These are phyloP conservation scores for Colletotrichum eremochloae DNA, from an alignment of 2,329 filamentous ascomycete genomes.

Conservation along the genomic window DNA sequence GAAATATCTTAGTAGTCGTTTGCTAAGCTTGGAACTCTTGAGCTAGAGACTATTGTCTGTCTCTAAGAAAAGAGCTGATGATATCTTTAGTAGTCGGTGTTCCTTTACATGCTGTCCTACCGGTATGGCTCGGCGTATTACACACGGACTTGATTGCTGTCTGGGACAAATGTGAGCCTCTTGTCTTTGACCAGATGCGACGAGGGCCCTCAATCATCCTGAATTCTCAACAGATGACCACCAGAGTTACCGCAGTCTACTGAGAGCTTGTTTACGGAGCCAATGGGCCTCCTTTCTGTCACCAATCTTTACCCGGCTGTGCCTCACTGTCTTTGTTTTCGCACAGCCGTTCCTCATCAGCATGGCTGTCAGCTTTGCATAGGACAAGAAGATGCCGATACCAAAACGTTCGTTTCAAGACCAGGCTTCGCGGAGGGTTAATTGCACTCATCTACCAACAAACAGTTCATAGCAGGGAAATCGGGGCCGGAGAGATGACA, in stretches of 20 bases:
- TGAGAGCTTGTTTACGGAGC: constrained; percentile 36
- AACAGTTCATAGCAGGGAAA: constrained; percentile 43
- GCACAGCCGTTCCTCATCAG: constrained; percentile 50
- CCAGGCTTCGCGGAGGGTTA: constrained; percentile 45
- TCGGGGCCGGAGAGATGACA: constrained; percentile 46
- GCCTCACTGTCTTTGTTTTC: constrained; percentile 48
- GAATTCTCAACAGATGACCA: constrained; percentile 40
- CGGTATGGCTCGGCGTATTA: too few relatives aligned
- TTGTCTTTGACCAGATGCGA: too few relatives aligned
- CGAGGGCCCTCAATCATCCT: not conserved
- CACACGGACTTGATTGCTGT: not conserved
- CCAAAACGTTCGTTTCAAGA: constrained; percentile 45
- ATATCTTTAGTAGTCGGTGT: too few relatives aligned
- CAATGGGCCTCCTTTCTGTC: constrained; percentile 43
- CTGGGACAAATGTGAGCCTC: constrained; percentile 43
- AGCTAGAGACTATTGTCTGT: too few relatives aligned
- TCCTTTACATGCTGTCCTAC: too few relatives aligned
- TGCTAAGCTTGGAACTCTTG: too few relatives aligned
- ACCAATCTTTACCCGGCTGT: constrained; percentile 46
- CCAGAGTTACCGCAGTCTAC: constrained; percentile 38
- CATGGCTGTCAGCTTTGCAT: constrained; percentile 45
- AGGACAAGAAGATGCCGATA: constrained; percentile 42
- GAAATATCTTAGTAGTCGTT: too few relatives aligned
- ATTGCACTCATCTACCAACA: constrained; percentile 47
- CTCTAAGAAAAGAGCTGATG: too few relatives aligned